Base-by-base conservation (phyloP, 257 asterid species). In the Primulina huaijiensis region DNA sequence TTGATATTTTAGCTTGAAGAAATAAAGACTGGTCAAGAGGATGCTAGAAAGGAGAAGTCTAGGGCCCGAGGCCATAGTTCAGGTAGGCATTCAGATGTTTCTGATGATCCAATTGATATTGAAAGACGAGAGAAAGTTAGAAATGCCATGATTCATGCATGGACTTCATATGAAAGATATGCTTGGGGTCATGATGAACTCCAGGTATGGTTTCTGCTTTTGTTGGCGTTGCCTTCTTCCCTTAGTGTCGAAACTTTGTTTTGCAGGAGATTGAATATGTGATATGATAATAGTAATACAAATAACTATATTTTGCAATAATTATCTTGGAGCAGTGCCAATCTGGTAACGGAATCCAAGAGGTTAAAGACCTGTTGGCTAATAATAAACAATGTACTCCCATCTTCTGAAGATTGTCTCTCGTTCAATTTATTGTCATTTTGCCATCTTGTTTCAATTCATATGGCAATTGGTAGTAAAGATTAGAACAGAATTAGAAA, bases 171-270 rank as follows among this genome's bases (percentile, higher is more conserved):
- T 75, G 99, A 89, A 82, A 94, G 84, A 76, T 89, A 91, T 84
- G 98, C 97, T 25, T 94, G 99, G 99, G 99, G 99, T 53, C 92
- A 89, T 78, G 98, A 94, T 81, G 99, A 92, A 78, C 96, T 92
- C 72, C 97, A 91, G 96, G 99, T 94, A 27, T 73, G 65, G 21
- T 62, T 75, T 71, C 62, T 53, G 20, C 73, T 66, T 73, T 65
- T 31, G 19, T 61, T 55, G 31, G 9, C 37, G 21, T 57, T 1
- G 57, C 20, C 16, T 50, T 50, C 10, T 50, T 50, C 7, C 55
- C 55, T 43, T 14, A 14, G 55, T 14, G 17, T 40, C 5, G 16
- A 12, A 40, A 40, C 6, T 10, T 40, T 2, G 11, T 3, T 40
- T 40, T 40, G n/a, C 55, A 4, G 14, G 7, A 46, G 19, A 14